Base-by-base conservation (phyloP, 2,329 filamentous ascomycete species). In the Chaetothyriales sp. region DNA sequence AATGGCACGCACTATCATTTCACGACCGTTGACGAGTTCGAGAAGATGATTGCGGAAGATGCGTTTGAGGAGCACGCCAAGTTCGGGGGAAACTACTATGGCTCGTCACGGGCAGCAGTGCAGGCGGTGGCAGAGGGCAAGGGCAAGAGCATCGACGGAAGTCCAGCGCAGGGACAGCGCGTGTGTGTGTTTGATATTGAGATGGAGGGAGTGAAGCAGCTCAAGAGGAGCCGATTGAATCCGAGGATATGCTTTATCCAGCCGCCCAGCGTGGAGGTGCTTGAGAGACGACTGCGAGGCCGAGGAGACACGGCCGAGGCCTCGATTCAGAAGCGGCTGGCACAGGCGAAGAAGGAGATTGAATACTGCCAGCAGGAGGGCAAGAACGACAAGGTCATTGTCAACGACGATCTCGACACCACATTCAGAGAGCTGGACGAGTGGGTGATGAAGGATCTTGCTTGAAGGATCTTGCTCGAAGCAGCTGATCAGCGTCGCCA, bases 121-220 rank as follows among this genome's bases (percentile, higher is more conserved):
- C 77, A 83, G 67, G 80, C 86, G 63, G 82, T 89, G 66, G 77
- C 77, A 1, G 77, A 79, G 55, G 80, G 82, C 70, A 83, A 82
- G 52, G 60, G 60, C 43, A 62, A 62, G 50, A 55, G 49, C 43
- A 60, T 62, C 18, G 58, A 60, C 37, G 59, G 58, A 5, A 51
- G 25, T 9, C 51, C 54, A 5, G 59, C 58, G 5, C 46, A 88
- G 64, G 79, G 82, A 70, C 83, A 82, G 48, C 77, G 76, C 63
- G 80, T 89, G 44, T 90, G 89, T 56, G 81, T 95, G 47, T 73
- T 95, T 60, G 90, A 97, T 67, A 97, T 95, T 65, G 90, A 95
- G 76, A 95, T 95, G 87, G 89, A 81, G 77, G 89, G 89, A 55
- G 89, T 95, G 53, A 95, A 95, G 73, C 89, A 95, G 70, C 86